Evolutionary conservation across 176 grass and related monocot species (phyloP), one percentile per base, ranked within the genome.

Genomic region (Metroxylon sagu): DNA sequence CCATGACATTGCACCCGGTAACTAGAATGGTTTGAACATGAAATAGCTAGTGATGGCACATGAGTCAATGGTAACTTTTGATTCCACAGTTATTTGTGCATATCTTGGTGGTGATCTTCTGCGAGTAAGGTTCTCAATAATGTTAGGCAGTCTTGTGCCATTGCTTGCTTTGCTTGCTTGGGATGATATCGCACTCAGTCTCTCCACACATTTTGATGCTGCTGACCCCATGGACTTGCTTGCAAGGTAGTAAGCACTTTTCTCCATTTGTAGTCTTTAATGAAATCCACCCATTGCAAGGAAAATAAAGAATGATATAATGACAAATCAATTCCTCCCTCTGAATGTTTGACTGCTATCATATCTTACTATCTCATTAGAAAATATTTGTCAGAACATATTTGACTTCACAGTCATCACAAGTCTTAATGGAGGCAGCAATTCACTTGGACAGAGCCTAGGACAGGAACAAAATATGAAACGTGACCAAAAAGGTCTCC

Each of bases 1-100:
- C 78, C 85, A 89, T 69, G 89, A 95, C 52, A 95, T 83, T n/a
- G 60, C 70, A 23, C 89, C 85, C 72, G 89, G 89, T 95, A 75
- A 56, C 26, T 48, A 4, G 5, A 25, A 29, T 51, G 5, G 49
- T 30, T 51, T 61, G 18, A 61, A 17, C 6, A 59, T 57, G 54
- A 3, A 66, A 17, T 48, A n/a, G 6, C 35, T 12, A 10, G 35
- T 12, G 31, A 39, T 7, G 5, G 6, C 30, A 7, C 55, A 69
- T 53, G 59, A 54, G 74, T 14, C 8, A 8, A n/a, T 63, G 15
- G 18, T 56, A 4, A 59, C 64, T 59, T 73, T 6, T 71, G 2
- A 16, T 30, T 54, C 53, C 67, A 26, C 79, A 89, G 85, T 95
- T 57, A 85, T 95, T 26, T 95, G 85, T 50, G 89, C 82, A 57